Evolutionary conservation across 73 alveolate genomes (phyloP), one percentile per base, ranked within the genome.

Genomic region (Paramecium octaurelia): DNA sequence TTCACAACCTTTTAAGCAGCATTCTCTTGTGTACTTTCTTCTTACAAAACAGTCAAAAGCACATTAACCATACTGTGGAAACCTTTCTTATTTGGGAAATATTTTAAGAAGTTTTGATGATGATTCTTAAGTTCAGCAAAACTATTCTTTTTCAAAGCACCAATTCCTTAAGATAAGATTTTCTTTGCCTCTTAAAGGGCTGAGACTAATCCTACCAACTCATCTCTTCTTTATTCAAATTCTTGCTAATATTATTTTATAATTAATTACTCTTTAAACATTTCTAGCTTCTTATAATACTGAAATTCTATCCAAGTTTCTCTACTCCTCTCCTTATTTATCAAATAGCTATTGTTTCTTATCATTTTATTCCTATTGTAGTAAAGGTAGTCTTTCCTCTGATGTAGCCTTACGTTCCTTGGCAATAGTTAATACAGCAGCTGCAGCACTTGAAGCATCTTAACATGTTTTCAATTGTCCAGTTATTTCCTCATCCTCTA

Each of bases 211-310:
- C 88, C 88, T 12, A 75, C 58, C n/a, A 75, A 75, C 38, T 75
- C 88, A 36, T 75, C 88, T 75, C 88, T 75, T 75, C 88, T 75
- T 36, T 34, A 10, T 4, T 75, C 88, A 75, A 31, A 75, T 36
- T 54, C 69, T 54, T 16, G 9, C 69, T 54, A 54, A 54, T 18
- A 0, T n/a, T 1, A 18, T 54, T 54, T 54, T 54, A 54, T 54
- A 54, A 54, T 54, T 54, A 54, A 18, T 44, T 36, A 34, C 59
- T 75, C 88, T 75, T 34, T 16, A 34, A 36, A 36, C 31, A 36
- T 36, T 44, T 75, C 88, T 75, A 9, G 21, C 34, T 29, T 75
- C 35, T 75, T 34, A 21, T 40, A 75, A 75, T 36, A 34, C 38
- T n/a, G 21, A 18, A 3, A 75, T 75, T 75, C 88, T 75, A 75